Conservation (phyloP, 2,329 filamentous ascomycete genomes). For the Verticillium tricorpus region DNA sequence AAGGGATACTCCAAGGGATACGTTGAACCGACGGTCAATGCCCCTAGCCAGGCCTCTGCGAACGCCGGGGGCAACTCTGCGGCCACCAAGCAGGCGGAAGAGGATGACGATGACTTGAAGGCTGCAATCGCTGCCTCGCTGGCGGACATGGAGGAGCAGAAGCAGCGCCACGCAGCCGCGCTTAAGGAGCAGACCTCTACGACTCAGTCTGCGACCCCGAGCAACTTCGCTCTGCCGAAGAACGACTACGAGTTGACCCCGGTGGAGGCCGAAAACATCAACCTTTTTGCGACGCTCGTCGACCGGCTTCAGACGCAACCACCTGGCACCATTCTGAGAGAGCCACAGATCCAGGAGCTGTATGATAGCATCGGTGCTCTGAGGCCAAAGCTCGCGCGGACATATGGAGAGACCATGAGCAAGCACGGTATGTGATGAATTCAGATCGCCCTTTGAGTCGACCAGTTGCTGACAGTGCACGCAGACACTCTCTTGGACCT, state of each 20-base stretch:
- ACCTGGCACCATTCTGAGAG: constrained; percentile 89
- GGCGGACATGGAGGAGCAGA: constrained; percentile 97
- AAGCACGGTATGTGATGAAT: constrained; percentile 72
- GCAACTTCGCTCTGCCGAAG: constrained; percentile 64
- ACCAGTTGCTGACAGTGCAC: constrained; percentile 24
- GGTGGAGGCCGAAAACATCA: constrained; percentile 96
- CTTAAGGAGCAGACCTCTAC: constrained; percentile 73
- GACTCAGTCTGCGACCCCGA: constrained; percentile 40
- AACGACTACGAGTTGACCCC: constrained; percentile 93
- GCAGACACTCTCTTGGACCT: constrained; percentile 87
- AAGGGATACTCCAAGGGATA: constrained; percentile 72
- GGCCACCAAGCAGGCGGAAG: constrained; percentile 54
- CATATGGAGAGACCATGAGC: constrained; percentile 98
- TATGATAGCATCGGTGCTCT: constrained; percentile 96
- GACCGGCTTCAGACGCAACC: constrained; percentile 93
- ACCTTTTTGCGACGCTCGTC: constrained; percentile 88
- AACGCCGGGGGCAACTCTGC: constrained; percentile 28
- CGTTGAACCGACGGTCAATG: constrained; percentile 50
- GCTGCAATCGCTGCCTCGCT: constrained; percentile 93
- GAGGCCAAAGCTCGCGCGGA: constrained; percentile 87
- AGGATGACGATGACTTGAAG: constrained; percentile 89
- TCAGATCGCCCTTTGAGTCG: neutral
- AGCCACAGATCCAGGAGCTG: constrained; percentile 95
- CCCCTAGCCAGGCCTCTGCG: constrained; percentile 18
- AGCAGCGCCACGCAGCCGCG: constrained; percentile 79